Percentiles rank a stretch among this genome's conserved stretches.
Evolutionary conservation across 768 basidiomycete species (phyloP).

Genomic region (Grammothele lineata): DNA sequence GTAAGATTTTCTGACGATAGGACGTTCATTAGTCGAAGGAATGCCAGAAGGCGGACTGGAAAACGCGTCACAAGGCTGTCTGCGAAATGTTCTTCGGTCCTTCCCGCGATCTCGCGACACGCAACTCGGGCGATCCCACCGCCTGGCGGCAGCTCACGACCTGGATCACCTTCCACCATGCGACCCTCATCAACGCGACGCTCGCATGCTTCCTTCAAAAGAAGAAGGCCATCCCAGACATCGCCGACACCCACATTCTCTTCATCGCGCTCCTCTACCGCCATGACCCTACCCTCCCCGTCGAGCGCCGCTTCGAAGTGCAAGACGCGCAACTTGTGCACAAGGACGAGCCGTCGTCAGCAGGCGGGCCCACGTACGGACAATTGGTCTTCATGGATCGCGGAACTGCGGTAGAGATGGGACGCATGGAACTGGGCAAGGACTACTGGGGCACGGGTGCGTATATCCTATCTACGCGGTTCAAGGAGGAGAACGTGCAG

Average conservation of each 20-base stretch:
- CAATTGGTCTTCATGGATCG: too few species aligned
- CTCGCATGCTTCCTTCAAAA: neutral
- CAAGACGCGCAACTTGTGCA: neutral
- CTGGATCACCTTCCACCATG: slow-evolving; percentile 2
- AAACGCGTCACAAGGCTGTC: neutral
- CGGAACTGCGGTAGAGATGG: too few species aligned
- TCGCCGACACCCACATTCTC: neutral
- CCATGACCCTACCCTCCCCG: neutral
- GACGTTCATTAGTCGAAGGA: too few species aligned
- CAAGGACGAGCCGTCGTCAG: neutral
- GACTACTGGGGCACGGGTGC: too few species aligned
- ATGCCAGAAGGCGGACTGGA: too few species aligned
- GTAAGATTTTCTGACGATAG: too few species aligned
- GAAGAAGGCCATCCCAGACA: neutral
- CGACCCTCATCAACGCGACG: neutral
- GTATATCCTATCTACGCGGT: too few species aligned
- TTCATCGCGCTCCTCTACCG: neutral
- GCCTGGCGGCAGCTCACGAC: slow-evolving; percentile 1
- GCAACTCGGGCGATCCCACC: neutral
- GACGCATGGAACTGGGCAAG: too few species aligned
- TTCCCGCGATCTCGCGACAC: neutral
- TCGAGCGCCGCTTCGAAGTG: neutral
- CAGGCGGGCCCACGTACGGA: too few species aligned
- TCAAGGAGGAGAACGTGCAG: too few species aligned
- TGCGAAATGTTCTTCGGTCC: neutral